phyloP scores from a whole-genome alignment of 768 basidiomycete species.

The Tylopilus felleus region DNA sequence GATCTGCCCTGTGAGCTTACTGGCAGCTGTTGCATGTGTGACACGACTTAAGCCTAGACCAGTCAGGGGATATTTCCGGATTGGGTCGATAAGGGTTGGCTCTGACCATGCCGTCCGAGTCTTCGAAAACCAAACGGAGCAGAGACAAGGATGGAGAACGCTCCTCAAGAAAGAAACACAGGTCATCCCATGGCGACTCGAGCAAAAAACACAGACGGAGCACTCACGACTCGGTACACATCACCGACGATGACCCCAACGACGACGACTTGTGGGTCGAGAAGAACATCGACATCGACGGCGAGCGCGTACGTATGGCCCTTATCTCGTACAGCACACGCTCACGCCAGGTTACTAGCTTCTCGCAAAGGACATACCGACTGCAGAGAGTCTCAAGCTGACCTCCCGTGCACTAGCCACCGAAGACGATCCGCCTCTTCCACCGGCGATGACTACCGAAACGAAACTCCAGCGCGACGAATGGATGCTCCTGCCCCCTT shows the following conservation, averaged over 20 bases:
- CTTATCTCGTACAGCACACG: neutral
- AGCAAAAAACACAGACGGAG: slow-evolving; percentile 36
- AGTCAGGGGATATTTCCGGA: neutral
- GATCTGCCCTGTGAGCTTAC: no score
- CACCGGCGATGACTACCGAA: slow-evolving; percentile 44
- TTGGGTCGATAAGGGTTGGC: neutral
- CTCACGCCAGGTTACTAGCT: slow-evolving; percentile 38
- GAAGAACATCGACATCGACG: slow-evolving; percentile 79
- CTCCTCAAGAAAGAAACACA: slow-evolving; percentile 55
- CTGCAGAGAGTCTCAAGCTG: slow-evolving; percentile 65
- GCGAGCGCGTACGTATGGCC: slow-evolving; percentile 58
- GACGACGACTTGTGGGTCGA: slow-evolving; percentile 84
- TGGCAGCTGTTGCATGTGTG: no score
- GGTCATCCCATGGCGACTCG: slow-evolving; percentile 39
- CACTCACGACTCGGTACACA: slow-evolving; percentile 32
- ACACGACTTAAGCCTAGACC: no score
- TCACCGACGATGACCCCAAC: slow-evolving; percentile 69
- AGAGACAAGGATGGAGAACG: slow-evolving; percentile 42
- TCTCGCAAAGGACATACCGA: slow-evolving; percentile 72
- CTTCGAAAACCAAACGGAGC: slow-evolving; percentile 26
- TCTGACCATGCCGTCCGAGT: slow-evolving; percentile 21
- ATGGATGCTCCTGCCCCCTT: slow-evolving; percentile 78
- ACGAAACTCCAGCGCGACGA: slow-evolving; percentile 66
- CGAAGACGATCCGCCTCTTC: slow-evolving; percentile 46
- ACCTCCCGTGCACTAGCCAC: slow-evolving; percentile 53